Percentiles rank a stretch among this genome's conserved stretches.
Conservation (phyloP, 768 basidiomycete species). For the Epithele typhae region DNA sequence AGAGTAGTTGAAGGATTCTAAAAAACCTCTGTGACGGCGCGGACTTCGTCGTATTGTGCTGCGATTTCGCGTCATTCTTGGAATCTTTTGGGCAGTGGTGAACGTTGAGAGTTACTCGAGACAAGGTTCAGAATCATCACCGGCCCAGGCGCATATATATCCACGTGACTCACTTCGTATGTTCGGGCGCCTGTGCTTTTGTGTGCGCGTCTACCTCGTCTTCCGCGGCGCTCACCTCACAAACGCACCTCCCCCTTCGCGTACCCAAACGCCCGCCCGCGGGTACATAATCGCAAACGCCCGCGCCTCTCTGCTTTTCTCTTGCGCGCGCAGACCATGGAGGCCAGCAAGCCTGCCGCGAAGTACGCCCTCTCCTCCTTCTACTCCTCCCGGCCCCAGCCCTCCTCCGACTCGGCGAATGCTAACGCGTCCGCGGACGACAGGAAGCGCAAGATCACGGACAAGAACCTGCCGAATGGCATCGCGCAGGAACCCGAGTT, state of each 20-base stretch:
- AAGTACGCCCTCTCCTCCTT: slow-evolving; percentile 17
- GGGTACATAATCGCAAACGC: background rate
- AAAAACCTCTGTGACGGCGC: too few species aligned
- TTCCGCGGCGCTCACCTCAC: background rate
- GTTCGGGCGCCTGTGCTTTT: background rate
- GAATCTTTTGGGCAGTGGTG: too few species aligned
- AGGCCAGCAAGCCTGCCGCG: slow-evolving; percentile 18
- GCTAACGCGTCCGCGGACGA: slow-evolving; percentile 4
- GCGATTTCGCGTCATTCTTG: too few species aligned
- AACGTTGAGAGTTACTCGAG: too few species aligned
- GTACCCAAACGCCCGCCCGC: background rate
- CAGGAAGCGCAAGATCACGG: slow-evolving; percentile 76
- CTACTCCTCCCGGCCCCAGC: slow-evolving; percentile 4
- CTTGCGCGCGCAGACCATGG: slow-evolving; percentile 13
- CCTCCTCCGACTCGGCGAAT: slow-evolving; percentile 5
- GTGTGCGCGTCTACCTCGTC: background rate
- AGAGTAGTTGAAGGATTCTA: too few species aligned
- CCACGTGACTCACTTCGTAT: too few species aligned
- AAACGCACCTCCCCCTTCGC: background rate
- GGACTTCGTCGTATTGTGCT: too few species aligned
- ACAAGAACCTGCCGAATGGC: slow-evolving; percentile 74
- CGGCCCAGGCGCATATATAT: too few species aligned
- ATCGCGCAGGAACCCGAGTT: slow-evolving; percentile 72
- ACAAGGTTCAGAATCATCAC: too few species aligned
- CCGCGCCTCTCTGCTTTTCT: background rate